These are phyloP conservation scores for Calycina marina DNA, from an alignment of 2,329 filamentous ascomycete genomes.

Conservation along the genomic window DNA sequence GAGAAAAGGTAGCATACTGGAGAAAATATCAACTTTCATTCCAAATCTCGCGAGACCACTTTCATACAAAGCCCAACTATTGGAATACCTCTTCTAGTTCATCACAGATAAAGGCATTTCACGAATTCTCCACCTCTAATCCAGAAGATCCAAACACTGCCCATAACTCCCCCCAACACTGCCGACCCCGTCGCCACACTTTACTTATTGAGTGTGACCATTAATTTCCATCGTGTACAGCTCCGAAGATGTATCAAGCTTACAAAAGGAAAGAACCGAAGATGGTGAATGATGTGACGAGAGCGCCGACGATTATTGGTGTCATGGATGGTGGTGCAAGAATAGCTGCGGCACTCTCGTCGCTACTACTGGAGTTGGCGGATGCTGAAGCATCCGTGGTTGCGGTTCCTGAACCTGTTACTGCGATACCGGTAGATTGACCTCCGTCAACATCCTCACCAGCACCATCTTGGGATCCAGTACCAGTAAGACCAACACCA, in stretches of 20 bases:
- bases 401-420: conserved; percentile 6
- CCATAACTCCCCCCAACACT: too few species aligned
- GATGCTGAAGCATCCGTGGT: conserved; percentile 1
- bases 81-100: too few species aligned
- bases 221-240: too few species aligned
- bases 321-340: conserved; percentile 7
- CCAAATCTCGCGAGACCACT: too few species aligned
- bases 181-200: too few species aligned
- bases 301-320: conserved; percentile 9
- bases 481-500: conserved; percentile 26
- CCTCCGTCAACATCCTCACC: conserved; percentile 9
- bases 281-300: conserved; percentile 11
- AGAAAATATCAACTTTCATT: too few species aligned
- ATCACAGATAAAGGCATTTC: too few species aligned
- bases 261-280: conserved; percentile 14
- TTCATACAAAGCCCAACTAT: too few species aligned
- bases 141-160: too few species aligned
- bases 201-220: too few species aligned
- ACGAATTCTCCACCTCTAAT: too few species aligned
- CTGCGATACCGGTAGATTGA: conserved; percentile 17
- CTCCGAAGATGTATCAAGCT: background rate
- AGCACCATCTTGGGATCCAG: conserved; percentile 16
- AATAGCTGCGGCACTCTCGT: conserved; percentile 6
- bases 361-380: background rate
- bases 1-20: too few species aligned